These are phyloP conservation scores for Populus alba DNA, from an alignment of 345 rosid genomes.

Conservation along the genomic window DNA sequence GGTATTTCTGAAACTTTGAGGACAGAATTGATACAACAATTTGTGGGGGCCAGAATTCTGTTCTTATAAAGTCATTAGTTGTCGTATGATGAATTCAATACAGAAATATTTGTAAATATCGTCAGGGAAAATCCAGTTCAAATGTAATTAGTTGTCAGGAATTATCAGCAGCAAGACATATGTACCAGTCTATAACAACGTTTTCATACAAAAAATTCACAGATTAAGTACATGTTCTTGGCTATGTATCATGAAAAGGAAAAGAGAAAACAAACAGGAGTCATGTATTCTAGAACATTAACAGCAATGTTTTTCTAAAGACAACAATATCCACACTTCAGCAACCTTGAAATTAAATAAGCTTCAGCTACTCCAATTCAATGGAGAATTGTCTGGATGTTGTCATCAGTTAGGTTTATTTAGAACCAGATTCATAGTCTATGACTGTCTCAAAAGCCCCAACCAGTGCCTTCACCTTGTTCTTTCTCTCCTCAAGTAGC, in stretches of 20 bases:
- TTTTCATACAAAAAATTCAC: neutral
- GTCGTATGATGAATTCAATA: too few relatives aligned
- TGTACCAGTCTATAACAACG: neutral
- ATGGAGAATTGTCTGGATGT: neutral
- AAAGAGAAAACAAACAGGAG: neutral
- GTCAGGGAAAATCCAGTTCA: neutral
- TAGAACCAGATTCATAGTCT: constrained; percentile 56
- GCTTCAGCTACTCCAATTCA: neutral
- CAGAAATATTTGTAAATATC: too few relatives aligned
- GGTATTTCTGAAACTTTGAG: too few relatives aligned
- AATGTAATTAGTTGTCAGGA: neutral
- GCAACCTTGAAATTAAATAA: neutral
- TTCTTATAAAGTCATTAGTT: too few relatives aligned
- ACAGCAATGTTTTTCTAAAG: neutral
- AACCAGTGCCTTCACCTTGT: constrained; percentile 78
- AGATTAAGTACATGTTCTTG: neutral
- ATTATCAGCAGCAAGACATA: neutral
- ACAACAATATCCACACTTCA: neutral
- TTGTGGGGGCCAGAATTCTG: too few relatives aligned
- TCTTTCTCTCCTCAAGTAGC: constrained; percentile 66
- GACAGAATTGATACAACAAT: too few relatives aligned
- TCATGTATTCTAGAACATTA: neutral
- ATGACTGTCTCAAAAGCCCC: constrained; percentile 95
- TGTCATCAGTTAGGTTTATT: neutral
- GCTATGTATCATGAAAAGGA: neutral